A percentile compares a stretch with the other conserved stretches of the same genome.
phyloP scores from a whole-genome alignment of 164 flowering plant genomes.

The Magnolia sinica region DNA sequence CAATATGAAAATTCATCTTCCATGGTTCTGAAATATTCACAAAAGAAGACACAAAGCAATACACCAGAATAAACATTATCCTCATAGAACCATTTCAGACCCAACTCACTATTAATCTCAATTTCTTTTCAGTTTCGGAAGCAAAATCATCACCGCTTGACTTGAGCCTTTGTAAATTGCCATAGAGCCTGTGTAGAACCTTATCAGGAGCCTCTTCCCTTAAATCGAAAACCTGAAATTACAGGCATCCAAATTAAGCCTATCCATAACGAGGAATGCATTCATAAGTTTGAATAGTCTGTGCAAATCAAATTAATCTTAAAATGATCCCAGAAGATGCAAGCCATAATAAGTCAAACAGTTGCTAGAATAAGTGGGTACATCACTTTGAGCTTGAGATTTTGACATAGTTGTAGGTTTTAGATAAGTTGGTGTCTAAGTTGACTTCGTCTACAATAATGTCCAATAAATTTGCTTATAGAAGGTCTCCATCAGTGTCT shows the following conservation, averaged over 20 bases:
- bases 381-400: no score
- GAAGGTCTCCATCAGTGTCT: no score
- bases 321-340: neutral
- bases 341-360: neutral
- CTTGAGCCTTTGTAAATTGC: slow-evolving; percentile 51
- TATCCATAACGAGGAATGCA: neutral
- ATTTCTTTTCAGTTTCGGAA: slow-evolving; percentile 40
- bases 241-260: neutral
- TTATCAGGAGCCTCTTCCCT: slow-evolving; percentile 64
- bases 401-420: no score
- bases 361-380: no score
- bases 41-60: neutral
- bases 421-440: neutral
- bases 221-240: slow-evolving; percentile 71
- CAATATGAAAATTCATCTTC: neutral
- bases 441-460: neutral
- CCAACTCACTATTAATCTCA: slow-evolving; percentile 71
- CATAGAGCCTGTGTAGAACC: slow-evolving; percentile 52
- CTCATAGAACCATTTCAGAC: slow-evolving; percentile 1
- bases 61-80: neutral
- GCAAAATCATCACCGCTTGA: slow-evolving; percentile 38
- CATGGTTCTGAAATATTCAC: neutral
- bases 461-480: no score
- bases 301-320: neutral
- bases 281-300: neutral